Evolutionary conservation across 495 filamentous ascomycete genomes (phyloP), one percentile per base, ranked within the genome.

Genomic region (Parathielavia hyrcaniae): DNA sequence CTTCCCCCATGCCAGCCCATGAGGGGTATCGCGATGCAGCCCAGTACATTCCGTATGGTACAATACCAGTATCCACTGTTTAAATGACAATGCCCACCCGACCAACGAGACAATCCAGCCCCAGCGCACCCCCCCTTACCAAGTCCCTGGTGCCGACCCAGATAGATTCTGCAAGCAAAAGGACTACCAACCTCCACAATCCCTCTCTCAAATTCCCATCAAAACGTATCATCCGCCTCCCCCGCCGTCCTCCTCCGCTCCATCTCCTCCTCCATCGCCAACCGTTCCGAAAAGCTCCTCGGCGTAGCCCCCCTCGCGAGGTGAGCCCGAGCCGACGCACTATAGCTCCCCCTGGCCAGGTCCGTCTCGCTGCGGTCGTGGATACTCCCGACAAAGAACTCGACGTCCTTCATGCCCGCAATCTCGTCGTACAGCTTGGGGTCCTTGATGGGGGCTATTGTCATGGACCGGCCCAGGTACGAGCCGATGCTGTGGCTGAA

Each of bases 361-460:
- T 78, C 75, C 23, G 72, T 60, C 19, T 68, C 74, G 36, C 62
- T 74, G 39, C 69, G 58, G 26, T 70, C 75, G 35, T 77, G 70
- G 14, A 79, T 64, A 40, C 77, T 75, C 1, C 77, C 77, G 11
- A 79, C 71, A 26, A 76, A 76, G 8, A 67, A 68, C 16, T 69
- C 67, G 26, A 79, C 70, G 30, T 77, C 71, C 39, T 73, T 73
- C 71, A 79, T 71, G 48, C 69, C 60, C 0, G 71, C 69, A 3
- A 77, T 77, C 59, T 73, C 70, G 35, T 71, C 76, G 51, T 76
- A 67, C 30, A 79, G 50, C 39, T 71, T 64, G 16, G 72, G 66
- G 51, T 77, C 67, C 32, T 64, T 74, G 50, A 77, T 69, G 1
- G 76, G 67, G 20, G 48, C 59, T 16, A 68, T 59, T 19, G 35